phyloP scores from a whole-genome alignment of 1,139 yeast genomes.

The Magnusiomyces ingens region DNA sequence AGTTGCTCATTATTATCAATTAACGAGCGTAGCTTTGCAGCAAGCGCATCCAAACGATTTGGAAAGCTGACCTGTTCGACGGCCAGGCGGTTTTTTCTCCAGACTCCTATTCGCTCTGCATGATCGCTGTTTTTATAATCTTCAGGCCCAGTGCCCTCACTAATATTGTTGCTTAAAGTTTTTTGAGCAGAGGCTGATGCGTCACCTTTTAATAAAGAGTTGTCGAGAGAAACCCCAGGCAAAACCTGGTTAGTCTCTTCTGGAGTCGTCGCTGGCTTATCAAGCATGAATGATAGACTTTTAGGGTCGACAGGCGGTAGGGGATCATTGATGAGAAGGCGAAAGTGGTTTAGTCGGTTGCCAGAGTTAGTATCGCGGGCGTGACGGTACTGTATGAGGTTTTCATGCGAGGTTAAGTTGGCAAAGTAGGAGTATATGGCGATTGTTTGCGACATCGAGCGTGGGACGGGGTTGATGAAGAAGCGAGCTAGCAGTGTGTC shows the following conservation, averaged over 20 bases:
- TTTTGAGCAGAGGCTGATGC: no score
- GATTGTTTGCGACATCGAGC: slow-evolving; percentile 25
- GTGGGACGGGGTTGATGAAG: slow-evolving; percentile 27
- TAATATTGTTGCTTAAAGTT: no score
- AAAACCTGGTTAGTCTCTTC: no score
- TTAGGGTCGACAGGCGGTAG: background rate
- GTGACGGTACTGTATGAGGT: slow-evolving; percentile 30
- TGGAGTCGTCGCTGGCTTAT: no score
- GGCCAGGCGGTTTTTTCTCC: background rate
- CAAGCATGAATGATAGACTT: background rate
- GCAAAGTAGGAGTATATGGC: slow-evolving; percentile 23
- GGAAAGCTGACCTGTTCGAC: slow-evolving; percentile 10
- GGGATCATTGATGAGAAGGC: slow-evolving; percentile 28
- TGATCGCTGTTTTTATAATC: background rate
- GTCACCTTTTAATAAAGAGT: no score
- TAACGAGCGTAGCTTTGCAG: no score
- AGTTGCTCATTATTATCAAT: no score
- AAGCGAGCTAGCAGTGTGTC: slow-evolving; percentile 27
- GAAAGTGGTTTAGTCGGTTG: slow-evolving; percentile 24
- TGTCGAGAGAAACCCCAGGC: no score
- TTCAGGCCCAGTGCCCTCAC: no score
- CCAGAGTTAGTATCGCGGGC: slow-evolving; percentile 32
- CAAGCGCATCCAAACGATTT: background rate
- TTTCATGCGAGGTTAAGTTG: slow-evolving; percentile 15
- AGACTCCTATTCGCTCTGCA: background rate